A percentile compares a stretch with the other conserved stretches of the same genome.
These are phyloP conservation scores for Eremochloa ophiuroides DNA, from an alignment of 176 grass and related monocot species.

Conservation along the genomic window DNA sequence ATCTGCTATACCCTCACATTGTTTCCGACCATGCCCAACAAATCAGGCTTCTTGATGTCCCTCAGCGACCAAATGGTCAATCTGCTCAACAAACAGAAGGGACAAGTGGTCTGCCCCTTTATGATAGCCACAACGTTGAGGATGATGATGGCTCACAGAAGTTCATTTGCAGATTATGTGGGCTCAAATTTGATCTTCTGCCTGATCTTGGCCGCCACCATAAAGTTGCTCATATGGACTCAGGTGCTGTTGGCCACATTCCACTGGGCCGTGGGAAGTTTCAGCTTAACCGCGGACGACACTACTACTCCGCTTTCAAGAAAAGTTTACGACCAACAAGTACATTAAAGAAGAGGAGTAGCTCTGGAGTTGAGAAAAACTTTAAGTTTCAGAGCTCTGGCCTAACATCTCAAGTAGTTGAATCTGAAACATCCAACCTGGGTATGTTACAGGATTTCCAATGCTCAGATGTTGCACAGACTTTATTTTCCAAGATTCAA, in stretches of 20 bases:
- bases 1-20: conserved; percentile 88
- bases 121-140: conserved; percentile 36
- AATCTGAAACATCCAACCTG: conserved; percentile 53
- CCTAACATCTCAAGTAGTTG: conserved; percentile 34
- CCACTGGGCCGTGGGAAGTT: conserved; percentile 70
- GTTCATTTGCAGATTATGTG: conserved; percentile 68
- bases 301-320: conserved; percentile 75
- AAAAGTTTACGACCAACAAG: conserved; percentile 51
- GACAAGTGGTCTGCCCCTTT: conserved; percentile 30
- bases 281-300: conserved; percentile 73
- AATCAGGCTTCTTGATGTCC: conserved; percentile 55
- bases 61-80: conserved; percentile 40
- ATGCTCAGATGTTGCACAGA: conserved; percentile 65
- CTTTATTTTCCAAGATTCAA: conserved; percentile 77
- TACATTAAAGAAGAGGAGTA: conserved; percentile 59
- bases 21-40: conserved; percentile 72
- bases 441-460: conserved; percentile 57
- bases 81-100: conserved; percentile 42
- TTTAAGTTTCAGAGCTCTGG: conserved; percentile 45
- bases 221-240: conserved; percentile 73
- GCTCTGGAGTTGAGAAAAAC: conserved; percentile 47
- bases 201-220: conserved; percentile 77
- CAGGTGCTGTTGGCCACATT: conserved; percentile 31
- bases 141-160: conserved; percentile 56
- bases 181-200: conserved; percentile 73